Percentiles rank a stretch among this genome's conserved stretches.
These are phyloP conservation scores for Hypoxylon sp. DNA, from an alignment of 2,329 filamentous ascomycete genomes.

Conservation along the genomic window DNA sequence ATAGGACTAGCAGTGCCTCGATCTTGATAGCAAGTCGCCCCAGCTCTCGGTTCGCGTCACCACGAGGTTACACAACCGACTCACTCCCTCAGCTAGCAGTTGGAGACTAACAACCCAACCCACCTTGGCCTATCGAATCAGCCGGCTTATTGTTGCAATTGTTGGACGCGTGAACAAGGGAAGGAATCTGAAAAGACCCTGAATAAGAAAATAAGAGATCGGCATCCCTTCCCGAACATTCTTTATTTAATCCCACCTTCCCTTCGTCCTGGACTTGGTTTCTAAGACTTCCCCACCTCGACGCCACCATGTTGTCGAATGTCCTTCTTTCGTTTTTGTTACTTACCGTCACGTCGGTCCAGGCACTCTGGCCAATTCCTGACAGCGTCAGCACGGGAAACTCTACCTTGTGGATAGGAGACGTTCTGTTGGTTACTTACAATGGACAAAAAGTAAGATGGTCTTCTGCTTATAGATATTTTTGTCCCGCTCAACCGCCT, in stretches of 20 bases:
- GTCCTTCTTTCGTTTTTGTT: conserved; percentile 59
- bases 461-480: conserved; percentile 52
- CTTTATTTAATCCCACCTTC: conserved; percentile 29
- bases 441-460: conserved; percentile 71
- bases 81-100: conserved; percentile 14
- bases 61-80: conserved; percentile 20
- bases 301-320: conserved; percentile 46
- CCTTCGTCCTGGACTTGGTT: conserved; percentile 30
- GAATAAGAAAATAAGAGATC: conserved; percentile 37
- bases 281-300: conserved; percentile 34
- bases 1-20: conserved; percentile 33
- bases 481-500: conserved; percentile 39
- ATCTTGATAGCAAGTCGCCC: conserved; percentile 32
- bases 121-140: conserved; percentile 34
- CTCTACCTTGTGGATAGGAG: conserved; percentile 67
- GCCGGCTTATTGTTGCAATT: conserved; percentile 27
- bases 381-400: conserved; percentile 66
- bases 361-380: conserved; percentile 73
- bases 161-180: conserved; percentile 26
- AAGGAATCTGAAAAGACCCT: conserved; percentile 15
- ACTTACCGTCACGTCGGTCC: conserved; percentile 59
- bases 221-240: conserved; percentile 23
- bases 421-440: conserved; percentile 69
- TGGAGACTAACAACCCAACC: conserved; percentile 30
- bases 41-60: conserved; percentile 19